Conservation (phyloP, 495 filamentous ascomycete species). For the Hypoxylon fuscum region DNA sequence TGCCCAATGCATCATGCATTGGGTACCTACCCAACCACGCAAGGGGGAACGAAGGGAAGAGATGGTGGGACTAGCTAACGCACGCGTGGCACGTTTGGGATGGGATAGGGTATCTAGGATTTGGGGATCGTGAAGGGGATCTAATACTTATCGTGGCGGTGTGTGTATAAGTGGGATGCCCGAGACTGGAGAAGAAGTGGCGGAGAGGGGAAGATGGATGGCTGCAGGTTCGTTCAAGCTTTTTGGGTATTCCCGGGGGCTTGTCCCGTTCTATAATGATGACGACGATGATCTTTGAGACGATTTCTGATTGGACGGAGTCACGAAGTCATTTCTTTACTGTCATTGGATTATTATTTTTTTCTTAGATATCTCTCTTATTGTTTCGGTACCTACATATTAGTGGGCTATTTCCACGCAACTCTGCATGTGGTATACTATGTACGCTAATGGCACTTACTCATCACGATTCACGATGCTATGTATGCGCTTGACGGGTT, state of each 20-base stretch:
- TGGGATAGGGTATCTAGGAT: not conserved
- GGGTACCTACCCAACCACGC: not conserved
- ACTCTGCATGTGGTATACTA: too few species aligned
- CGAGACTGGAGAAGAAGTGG: too few species aligned
- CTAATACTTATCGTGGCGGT: too few species aligned
- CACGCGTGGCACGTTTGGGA: not conserved
- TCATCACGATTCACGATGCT: too few species aligned
- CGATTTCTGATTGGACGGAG: slow-evolving; percentile 33
- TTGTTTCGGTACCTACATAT: too few species aligned
- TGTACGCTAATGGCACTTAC: too few species aligned
- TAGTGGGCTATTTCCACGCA: too few species aligned
- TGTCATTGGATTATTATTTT: slow-evolving; percentile 7
- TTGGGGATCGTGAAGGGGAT: not conserved
- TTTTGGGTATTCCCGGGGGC: not conserved
- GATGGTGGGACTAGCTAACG: not conserved
- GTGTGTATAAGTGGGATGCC: too few species aligned
- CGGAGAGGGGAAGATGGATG: not conserved
- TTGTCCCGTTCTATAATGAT: slow-evolving; percentile 11
- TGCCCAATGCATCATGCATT: not conserved
- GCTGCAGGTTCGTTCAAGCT: not conserved
- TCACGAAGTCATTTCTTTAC: slow-evolving; percentile 22
- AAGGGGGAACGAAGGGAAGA: not conserved
- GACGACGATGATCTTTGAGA: slow-evolving; percentile 32
- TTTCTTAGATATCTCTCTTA: slow-evolving; percentile 4
- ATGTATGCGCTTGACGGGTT: too few species aligned